Evolutionary conservation across 345 rosid species (phyloP), one percentile per base, ranked within the genome.

Genomic region (Camelina sativa): DNA sequence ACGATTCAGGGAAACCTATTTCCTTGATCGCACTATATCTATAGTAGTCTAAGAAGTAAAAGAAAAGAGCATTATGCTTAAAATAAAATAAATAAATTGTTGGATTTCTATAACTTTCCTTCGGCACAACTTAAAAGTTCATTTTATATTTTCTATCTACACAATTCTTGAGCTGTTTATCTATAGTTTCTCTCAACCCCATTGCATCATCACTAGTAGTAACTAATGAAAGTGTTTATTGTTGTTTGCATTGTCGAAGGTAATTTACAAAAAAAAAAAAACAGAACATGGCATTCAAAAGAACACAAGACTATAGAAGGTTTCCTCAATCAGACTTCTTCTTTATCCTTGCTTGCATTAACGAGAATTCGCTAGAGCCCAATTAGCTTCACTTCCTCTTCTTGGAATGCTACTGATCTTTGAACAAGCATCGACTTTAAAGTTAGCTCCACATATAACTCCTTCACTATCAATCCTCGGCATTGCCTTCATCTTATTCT

Each of bases 401-500:
- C 97, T 83, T 1, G 98, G 97, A 59, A 94, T 86, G 66, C 81
- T 82, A 54, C 62, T 82, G 20, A 86, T 80, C 76, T 88, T 89
- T 0, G 91, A 73, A 67, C 65, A 87, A 20, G 60, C 78, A 80
- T 94, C 98, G 0, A 86, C 98, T 82, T 87, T 94, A 79, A 94
- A 90, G 72, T 84, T 88, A 25, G 98, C 87, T 8, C 98, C 98
- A 38, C 98, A 90, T 72, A 90, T 23, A 11, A 81, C 90, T 1
- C 97, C 98, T 66, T 94, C 98, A 40, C 97, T 90, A 58, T 94
- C 98, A 61, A 80, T 79, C 72, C 98, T 92, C 0, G 92, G 92
- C 97, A 95, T 87, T 8, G 99, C 95, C 83, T 86, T 89, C 79
- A 95, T 65, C 82, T 84, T 81, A 62, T 78, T 82, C 84, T 71